Percentiles rank a stretch among this genome's conserved stretches.
These are phyloP conservation scores for Pythium phragmitis DNA, from an alignment of 352 stramenopile genomes.

Conservation along the genomic window DNA sequence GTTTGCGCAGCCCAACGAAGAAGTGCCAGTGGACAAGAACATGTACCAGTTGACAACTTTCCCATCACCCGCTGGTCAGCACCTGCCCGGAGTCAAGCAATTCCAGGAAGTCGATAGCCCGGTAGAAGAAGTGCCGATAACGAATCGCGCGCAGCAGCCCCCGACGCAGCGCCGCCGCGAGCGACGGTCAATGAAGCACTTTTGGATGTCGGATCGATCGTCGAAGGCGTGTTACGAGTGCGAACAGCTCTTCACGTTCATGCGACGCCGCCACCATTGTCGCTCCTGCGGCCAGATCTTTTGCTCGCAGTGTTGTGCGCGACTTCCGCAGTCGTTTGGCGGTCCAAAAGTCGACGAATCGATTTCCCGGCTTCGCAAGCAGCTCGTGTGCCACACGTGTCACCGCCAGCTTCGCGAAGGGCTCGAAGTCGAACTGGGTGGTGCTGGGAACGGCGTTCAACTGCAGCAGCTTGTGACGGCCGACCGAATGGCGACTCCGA, in stretches of 20 bases:
- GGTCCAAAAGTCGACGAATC: constrained; percentile 75
- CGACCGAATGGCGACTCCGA: constrained; percentile 11
- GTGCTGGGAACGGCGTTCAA: constrained; percentile 4
- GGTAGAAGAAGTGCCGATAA: constrained; percentile 11
- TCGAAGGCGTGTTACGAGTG: constrained; percentile 84
- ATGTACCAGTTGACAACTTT: constrained; percentile 70
- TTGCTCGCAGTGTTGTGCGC: constrained; percentile 76
- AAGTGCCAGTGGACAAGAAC: constrained; percentile 69
- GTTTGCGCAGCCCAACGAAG: constrained; percentile 61
- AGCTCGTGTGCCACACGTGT: constrained; percentile 85
- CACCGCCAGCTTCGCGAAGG: constrained; percentile 81
- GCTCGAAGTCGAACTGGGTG: constrained; percentile 67
- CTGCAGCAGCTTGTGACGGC: constrained; percentile 16
- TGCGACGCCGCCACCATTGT: constrained; percentile 76
- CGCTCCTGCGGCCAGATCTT: constrained; percentile 87
- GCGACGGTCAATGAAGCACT: constrained; percentile 78
- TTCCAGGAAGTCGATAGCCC: constrained; percentile 36
- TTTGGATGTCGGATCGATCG: constrained; percentile 89
- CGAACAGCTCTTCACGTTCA: constrained; percentile 83
- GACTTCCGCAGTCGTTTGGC: constrained; percentile 77
- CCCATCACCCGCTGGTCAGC: constrained; percentile 61
- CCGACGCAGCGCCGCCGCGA: constrained; percentile 37
- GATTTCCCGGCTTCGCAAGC: constrained; percentile 71
- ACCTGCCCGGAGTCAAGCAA: constrained; percentile 61
- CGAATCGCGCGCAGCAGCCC: constrained; percentile 16